These are phyloP conservation scores for Kodamaea anthophila DNA, from an alignment of 1,139 yeast species.

Conservation along the genomic window DNA sequence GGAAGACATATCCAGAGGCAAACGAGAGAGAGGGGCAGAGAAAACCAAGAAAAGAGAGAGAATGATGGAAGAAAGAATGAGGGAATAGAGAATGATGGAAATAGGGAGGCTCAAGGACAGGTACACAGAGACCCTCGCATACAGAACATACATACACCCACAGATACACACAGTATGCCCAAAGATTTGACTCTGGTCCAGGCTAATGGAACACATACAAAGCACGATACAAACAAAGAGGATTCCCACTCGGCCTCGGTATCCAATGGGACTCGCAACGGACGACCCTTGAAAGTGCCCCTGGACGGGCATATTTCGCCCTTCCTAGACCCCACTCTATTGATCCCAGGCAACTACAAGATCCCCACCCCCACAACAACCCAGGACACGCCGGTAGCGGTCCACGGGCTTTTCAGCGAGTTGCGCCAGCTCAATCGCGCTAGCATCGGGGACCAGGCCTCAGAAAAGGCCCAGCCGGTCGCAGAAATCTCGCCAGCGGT, in stretches of 20 bases:
- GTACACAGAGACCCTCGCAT: too few species aligned
- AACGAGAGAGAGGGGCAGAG: not conserved
- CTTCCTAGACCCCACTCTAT: too few species aligned
- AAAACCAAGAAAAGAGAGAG: not conserved
- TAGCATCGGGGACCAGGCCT: not conserved
- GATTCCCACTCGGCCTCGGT: too few species aligned
- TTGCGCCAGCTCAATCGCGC: constrained; percentile 1
- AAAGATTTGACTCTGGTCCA: too few species aligned
- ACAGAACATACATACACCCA: too few species aligned
- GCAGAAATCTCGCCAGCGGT: constrained; percentile 1
- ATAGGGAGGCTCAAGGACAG: not conserved
- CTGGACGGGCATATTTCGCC: too few species aligned
- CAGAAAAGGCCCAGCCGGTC: not conserved
- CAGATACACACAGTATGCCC: too few species aligned
- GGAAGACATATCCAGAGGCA: too few species aligned
- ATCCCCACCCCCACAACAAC: constrained; percentile 11
- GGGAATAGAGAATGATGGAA: not conserved
- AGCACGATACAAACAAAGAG: too few species aligned
- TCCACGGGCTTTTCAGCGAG: constrained; percentile 12
- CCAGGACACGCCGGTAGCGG: constrained; percentile 12
- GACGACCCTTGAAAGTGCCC: too few species aligned
- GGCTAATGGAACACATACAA: too few species aligned
- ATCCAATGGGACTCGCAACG: too few species aligned
- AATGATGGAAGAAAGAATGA: not conserved
- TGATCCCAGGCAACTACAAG: constrained; percentile 7